Evolutionary conservation across 2,329 filamentous ascomycete species (phyloP), one percentile per base, ranked within the genome.

Genomic region (Arthrobotrys conoides): DNA sequence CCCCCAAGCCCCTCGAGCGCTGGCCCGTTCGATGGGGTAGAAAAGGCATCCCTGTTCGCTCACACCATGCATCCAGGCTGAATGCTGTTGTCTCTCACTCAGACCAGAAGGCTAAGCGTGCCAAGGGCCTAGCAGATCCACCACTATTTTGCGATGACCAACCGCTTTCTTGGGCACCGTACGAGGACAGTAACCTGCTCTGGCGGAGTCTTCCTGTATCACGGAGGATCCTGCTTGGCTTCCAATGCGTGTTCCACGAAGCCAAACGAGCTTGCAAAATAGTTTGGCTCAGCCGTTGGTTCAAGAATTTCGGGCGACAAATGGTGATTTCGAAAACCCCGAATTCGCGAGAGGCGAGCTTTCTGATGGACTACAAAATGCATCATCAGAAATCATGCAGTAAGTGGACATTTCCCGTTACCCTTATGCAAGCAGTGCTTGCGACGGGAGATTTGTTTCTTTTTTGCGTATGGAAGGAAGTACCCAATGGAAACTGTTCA

Each of bases 61-160:
- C 72, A 71, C 61, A 71, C 73, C 72, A 76, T 68, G 67, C 72
- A 71, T 76, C 72, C 66, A 76, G 72, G 57, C 73, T 77, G 73
- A 77, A 77, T 76, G 46, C 65, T 75, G 20, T 70, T 75, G 59
- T 73, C 49, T 66, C 66, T 68, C 67, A 59, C 66, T 67, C 67
- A 59, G 57, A 53, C 38, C 57, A 20, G 64, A 76, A 18, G 46
- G 64, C 64, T 63, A 65, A 71, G 53, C 8, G 24, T 61, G 73
- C 66, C 73, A 77, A 77, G 73, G n/a, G 6, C 24, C 59, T 71
- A 71, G 67, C 51, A 51, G 59, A 51, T 53, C 73, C 73, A 77
- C 73, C 66, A 66, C 24, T 44, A 66, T 49, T 55, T 63, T 38
- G 48, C 41, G 36, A 65, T 77, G 72, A 67, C 66, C 72, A 77